Conservation (phyloP, 1,284 basidiomycete species). For the Heliocybe sulcata region DNA sequence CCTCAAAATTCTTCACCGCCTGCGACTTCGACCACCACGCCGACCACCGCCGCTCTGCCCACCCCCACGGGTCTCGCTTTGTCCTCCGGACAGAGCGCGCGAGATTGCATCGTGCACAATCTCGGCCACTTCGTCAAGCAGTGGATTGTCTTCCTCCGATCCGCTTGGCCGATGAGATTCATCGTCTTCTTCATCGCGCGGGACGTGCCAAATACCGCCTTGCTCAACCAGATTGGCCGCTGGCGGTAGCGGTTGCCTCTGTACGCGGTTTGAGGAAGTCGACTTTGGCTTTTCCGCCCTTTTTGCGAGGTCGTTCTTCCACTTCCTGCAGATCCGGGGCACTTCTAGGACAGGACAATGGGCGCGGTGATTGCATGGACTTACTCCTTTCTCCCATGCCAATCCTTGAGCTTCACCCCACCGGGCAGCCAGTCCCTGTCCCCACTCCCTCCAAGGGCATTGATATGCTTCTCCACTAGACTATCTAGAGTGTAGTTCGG, state of each 20-base stretch:
- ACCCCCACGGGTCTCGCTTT: too few relatives aligned
- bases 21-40: not conserved
- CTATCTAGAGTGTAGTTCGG: constrained; percentile 24
- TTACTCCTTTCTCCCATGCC: constrained; percentile 19
- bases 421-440: constrained; percentile 18
- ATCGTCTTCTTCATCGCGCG: constrained; percentile 1
- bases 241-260: not conserved
- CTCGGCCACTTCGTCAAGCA: constrained; percentile 1
- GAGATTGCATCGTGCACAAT: not conserved
- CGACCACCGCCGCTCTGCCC: not conserved
- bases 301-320: not conserved
- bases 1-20: not conserved
- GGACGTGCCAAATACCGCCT: not conserved
- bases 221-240: not conserved
- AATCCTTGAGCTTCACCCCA: constrained; percentile 16
- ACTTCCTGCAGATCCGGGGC: not conserved
- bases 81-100: not conserved
- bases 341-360: not conserved
- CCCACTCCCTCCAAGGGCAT: constrained; percentile 16
- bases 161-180: not conserved
- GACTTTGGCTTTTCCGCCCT: constrained; percentile 1
- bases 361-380: constrained; percentile 4
- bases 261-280: not conserved
- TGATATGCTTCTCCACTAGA: constrained; percentile 20
- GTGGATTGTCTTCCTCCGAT: not conserved